Conservation (phyloP, 139 green algal genomes). For the Microglena sp. region DNA sequence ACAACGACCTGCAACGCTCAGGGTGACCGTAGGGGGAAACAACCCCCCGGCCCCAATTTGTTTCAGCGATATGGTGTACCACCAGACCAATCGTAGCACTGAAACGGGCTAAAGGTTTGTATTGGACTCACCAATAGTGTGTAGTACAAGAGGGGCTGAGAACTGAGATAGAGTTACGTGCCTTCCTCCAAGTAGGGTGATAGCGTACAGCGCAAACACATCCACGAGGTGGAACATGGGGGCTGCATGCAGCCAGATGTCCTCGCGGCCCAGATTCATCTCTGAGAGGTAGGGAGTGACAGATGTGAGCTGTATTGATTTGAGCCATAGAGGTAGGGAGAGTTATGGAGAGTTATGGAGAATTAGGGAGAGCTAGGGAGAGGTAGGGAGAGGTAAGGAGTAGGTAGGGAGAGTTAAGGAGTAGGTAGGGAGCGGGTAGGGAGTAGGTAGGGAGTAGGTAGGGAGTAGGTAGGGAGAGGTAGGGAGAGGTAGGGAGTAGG, state of each 20-base stretch:
- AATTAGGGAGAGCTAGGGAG: neutral
- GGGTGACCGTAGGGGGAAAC: too few species aligned
- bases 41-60: too few species aligned
- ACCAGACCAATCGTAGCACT: too few species aligned
- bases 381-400: neutral
- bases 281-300: slow-evolving; percentile 31
- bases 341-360: neutral
- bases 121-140: slow-evolving; percentile 56
- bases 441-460: neutral
- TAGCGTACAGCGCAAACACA: slow-evolving; percentile 80
- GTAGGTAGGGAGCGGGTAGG: neutral
- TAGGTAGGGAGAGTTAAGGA: neutral
- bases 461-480: neutral
- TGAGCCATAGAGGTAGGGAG: neutral
- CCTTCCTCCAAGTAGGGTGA: slow-evolving; percentile 70
- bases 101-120: too few species aligned
- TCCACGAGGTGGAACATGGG: slow-evolving; percentile 94
- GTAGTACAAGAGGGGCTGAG: slow-evolving; percentile 39
- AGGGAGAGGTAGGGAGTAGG: neutral
- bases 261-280: slow-evolving; percentile 59
- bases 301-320: neutral
- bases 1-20: too few species aligned
- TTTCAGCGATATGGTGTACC: too few species aligned
- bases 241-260: slow-evolving; percentile 81
- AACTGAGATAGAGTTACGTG: slow-evolving; percentile 71